Evolutionary conservation across 2,329 filamentous ascomycete species (phyloP).

Genomic region (Periconia sp.): DNA sequence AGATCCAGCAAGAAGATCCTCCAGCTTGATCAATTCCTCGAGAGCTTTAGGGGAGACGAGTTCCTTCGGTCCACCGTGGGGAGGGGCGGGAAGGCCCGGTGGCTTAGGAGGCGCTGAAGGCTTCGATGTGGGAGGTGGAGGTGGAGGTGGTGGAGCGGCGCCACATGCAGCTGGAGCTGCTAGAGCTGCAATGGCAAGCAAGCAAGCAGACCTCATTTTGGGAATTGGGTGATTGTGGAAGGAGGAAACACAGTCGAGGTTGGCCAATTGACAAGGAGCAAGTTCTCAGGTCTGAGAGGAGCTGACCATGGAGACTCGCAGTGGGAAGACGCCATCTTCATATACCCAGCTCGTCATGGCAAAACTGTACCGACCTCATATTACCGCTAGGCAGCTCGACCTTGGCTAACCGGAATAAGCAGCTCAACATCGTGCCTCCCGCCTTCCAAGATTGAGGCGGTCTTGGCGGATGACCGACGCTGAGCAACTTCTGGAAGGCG

Average conservation of each 20-base stretch:
- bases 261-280: background rate
- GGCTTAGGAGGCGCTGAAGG: background rate
- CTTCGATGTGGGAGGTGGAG: background rate
- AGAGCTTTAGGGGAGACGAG: slow-evolving; percentile 5
- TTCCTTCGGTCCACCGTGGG: background rate
- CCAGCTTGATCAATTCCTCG: slow-evolving; percentile 20
- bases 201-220: background rate
- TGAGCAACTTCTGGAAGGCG: background rate
- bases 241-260: background rate
- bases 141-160: background rate
- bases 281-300: background rate
- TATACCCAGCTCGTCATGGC: background rate
- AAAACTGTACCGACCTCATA: background rate
- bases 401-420: background rate
- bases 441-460: background rate
- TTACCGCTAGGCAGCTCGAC: background rate
- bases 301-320: background rate
- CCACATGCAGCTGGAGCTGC: background rate
- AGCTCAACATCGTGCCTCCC: background rate
- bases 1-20: slow-evolving; percentile 30
- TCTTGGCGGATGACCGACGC: background rate
- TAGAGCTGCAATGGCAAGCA: background rate
- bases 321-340: background rate
- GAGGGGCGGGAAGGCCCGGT: no score
- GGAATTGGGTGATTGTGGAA: background rate